Conservation (phyloP, 768 basidiomycete species). For the Rhodosporidiobolus odoratus region DNA sequence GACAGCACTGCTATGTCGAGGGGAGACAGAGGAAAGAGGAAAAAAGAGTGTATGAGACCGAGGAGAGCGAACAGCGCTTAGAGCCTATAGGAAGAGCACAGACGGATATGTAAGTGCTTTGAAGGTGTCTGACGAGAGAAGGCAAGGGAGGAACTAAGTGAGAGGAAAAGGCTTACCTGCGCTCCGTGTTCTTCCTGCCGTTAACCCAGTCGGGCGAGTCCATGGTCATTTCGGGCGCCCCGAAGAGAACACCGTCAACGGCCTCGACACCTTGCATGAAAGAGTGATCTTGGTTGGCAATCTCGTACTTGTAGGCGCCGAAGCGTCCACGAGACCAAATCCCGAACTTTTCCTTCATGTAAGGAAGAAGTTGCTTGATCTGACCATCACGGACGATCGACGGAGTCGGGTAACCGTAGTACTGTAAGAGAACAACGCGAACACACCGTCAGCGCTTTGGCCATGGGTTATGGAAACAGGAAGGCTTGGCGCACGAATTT, state of each 20-base stretch:
- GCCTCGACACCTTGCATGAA: constrained; percentile 49
- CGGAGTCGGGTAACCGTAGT: constrained; percentile 47
- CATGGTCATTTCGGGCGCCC: constrained; percentile 26
- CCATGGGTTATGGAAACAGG: not conserved
- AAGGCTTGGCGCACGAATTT: constrained; percentile 40
- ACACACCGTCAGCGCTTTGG: not conserved
- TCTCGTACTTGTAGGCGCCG: constrained; percentile 43
- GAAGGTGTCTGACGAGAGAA: too few relatives aligned
- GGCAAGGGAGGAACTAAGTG: too few relatives aligned
- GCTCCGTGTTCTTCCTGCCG: constrained; percentile 40
- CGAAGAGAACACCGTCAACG: constrained; percentile 43
- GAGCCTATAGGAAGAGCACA: too few relatives aligned
- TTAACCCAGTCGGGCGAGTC: constrained; percentile 44
- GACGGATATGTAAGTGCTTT: too few relatives aligned
- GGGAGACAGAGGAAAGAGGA: too few relatives aligned
- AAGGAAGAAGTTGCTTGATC: constrained; percentile 45
- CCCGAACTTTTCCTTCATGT: constrained; percentile 44
- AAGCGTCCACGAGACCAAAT: constrained; percentile 47
- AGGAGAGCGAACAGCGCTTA: too few relatives aligned
- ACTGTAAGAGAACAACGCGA: constrained; percentile 13
- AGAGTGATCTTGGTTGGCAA: constrained; percentile 35
- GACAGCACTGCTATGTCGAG: too few relatives aligned
- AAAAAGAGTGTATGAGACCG: too few relatives aligned
- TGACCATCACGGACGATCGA: constrained; percentile 47
- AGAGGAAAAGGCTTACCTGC: too few relatives aligned